Conservation (phyloP, 257 asterid species). For the Fraxinus anomala region DNA sequence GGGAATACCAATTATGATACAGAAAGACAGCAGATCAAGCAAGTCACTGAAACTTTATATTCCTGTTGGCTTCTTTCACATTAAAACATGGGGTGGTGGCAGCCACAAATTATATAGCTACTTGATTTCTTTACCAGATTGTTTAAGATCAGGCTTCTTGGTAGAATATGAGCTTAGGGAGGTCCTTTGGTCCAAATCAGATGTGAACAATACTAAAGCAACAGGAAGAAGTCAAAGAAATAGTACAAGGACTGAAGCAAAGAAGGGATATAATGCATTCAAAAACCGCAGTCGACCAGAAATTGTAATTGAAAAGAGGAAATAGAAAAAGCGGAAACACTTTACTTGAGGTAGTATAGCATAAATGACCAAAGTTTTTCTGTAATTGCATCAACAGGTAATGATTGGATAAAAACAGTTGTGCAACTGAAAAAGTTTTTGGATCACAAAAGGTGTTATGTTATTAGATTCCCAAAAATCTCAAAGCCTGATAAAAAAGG, state of each 20-base stretch:
- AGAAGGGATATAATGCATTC: neutral
- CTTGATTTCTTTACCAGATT: too few species aligned
- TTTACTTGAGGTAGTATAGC: neutral
- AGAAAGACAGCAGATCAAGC: too few species aligned
- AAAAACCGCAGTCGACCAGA: neutral
- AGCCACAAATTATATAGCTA: too few species aligned
- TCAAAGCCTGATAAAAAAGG: neutral
- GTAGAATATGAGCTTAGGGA: neutral
- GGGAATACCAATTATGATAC: too few species aligned
- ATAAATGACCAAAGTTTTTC: neutral
- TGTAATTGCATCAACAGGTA: neutral
- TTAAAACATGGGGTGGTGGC: too few species aligned
- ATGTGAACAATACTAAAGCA: neutral
- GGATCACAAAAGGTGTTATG: neutral
- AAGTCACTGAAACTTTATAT: too few species aligned
- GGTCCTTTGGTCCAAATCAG: neutral
- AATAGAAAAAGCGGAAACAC: neutral
- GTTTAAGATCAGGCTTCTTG: too few species aligned
- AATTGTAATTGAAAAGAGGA: neutral
- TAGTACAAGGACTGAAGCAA: neutral
- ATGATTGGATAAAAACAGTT: neutral
- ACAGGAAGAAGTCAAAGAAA: neutral
- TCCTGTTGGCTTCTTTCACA: too few species aligned
- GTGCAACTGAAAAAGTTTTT: neutral
- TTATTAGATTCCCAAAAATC: neutral